phyloP scores from a whole-genome alignment of 2,329 filamentous ascomycete species.

The Clonostachys rosea region DNA sequence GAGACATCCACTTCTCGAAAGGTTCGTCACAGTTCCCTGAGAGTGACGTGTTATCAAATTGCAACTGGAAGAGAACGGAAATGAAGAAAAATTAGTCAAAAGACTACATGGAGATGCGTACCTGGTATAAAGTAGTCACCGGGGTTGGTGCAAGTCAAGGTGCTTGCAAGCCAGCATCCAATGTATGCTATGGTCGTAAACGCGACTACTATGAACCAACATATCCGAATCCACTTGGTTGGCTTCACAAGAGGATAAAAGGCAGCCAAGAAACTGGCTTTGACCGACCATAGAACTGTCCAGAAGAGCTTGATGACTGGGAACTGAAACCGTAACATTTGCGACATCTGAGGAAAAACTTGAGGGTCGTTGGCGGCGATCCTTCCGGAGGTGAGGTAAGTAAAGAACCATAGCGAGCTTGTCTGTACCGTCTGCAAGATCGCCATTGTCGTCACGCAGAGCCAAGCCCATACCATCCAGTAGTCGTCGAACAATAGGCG shows the following conservation, averaged over 20 bases:
- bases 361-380: constrained; percentile 3
- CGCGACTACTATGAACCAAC: constrained; percentile 10
- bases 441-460: constrained; percentile 12
- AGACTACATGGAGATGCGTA: neutral
- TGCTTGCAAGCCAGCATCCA: constrained; percentile 8
- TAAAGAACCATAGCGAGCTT: constrained; percentile 9
- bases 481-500: constrained; percentile 17
- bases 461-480: constrained; percentile 20
- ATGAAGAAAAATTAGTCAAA: neutral
- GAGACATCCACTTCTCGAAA: constrained; percentile 4
- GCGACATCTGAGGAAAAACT: neutral
- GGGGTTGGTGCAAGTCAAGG: constrained; percentile 7
- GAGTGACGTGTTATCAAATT: neutral
- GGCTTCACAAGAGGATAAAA: constrained; percentile 11
- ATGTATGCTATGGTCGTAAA: constrained; percentile 10
- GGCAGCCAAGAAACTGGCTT: constrained; percentile 12
- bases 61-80: neutral
- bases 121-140: constrained; percentile 7
- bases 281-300: constrained; percentile 13
- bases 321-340: constrained; percentile 10
- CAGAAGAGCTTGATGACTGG: constrained; percentile 14
- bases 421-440: constrained; percentile 11
- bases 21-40: constrained; percentile 8
- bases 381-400: constrained; percentile 6
- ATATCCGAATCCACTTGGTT: constrained; percentile 4